phyloP scores from a whole-genome alignment of 2,329 filamentous ascomycete genomes.

The Helotiales sp. region DNA sequence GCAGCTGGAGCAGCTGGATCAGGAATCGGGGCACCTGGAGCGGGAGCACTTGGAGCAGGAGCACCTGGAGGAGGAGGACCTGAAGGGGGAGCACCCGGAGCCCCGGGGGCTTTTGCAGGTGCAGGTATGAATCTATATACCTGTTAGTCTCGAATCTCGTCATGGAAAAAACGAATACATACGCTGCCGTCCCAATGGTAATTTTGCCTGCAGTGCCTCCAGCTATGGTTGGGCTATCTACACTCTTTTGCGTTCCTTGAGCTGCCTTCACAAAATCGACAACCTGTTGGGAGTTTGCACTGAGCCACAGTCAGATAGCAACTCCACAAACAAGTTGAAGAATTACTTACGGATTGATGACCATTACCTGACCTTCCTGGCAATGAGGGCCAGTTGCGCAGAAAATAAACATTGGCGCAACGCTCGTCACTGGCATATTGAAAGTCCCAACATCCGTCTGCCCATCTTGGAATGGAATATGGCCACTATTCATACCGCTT shows the following conservation, averaged over 20 bases:
- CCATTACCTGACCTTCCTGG: constrained; percentile 3
- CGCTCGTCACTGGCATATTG: constrained; percentile 1
- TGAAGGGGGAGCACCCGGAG: background rate
- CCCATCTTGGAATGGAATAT: constrained; percentile 1
- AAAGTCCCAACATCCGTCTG: constrained; percentile 9
- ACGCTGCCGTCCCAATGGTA: constrained; percentile 5
- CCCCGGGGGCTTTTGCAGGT: background rate
- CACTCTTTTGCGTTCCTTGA: background rate
- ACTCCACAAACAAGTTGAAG: background rate
- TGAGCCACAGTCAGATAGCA: background rate
- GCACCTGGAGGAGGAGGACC: background rate
- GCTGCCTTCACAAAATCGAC: constrained; percentile 11
- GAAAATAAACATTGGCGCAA: constrained; percentile 1
- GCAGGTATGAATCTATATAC: background rate
- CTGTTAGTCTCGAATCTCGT: background rate
- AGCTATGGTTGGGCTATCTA: background rate
- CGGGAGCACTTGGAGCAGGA: too few relatives aligned
- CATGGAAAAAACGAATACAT: background rate
- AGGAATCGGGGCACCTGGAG: background rate
- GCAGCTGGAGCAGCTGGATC: background rate
- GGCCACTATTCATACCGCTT: background rate
- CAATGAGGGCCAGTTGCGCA: constrained; percentile 8
- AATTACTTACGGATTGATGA: constrained; percentile 12
- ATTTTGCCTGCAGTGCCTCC: constrained; percentile 4
- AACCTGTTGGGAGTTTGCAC: background rate